Evolutionary conservation across 495 filamentous ascomycete species (phyloP).

Genomic region (Penicillium roqueforti): DNA sequence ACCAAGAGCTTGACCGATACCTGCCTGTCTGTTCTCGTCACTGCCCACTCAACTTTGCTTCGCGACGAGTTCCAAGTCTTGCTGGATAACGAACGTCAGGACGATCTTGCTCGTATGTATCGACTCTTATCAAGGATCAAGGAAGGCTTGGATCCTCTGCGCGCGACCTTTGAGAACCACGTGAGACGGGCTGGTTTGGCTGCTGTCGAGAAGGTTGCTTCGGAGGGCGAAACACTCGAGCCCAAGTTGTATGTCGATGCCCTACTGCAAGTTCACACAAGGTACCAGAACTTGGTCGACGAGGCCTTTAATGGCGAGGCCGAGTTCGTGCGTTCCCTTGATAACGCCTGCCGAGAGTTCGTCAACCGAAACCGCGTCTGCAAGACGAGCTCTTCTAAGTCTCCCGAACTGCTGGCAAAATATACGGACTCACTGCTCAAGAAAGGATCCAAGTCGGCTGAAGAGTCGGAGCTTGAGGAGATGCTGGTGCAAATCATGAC

Average conservation of each 20-base stretch:
- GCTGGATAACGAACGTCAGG: slow-evolving; percentile 90
- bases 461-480: slow-evolving; percentile 89
- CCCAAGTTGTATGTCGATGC: slow-evolving; percentile 96
- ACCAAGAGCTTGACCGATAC: slow-evolving; percentile 74
- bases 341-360: slow-evolving; percentile 96
- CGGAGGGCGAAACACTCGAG: slow-evolving; percentile 85
- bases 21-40: slow-evolving; percentile 86
- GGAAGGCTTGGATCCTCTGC: slow-evolving; percentile 86
- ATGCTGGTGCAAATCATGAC: slow-evolving; percentile 97
- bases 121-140: slow-evolving; percentile 83
- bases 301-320: slow-evolving; percentile 92
- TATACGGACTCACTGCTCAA: slow-evolving; percentile 93
- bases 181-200: slow-evolving; percentile 82
- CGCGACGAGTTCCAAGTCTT: slow-evolving; percentile 95
- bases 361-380: slow-evolving; percentile 96
- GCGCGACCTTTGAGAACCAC: slow-evolving; percentile 85
- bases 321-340: slow-evolving; percentile 92
- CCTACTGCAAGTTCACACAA: slow-evolving; percentile 85
- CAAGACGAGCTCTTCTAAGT: slow-evolving; percentile 85
- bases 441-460: slow-evolving; percentile 84
- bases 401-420: slow-evolving; percentile 89
- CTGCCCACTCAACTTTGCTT: slow-evolving; percentile 74
- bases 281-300: slow-evolving; percentile 88
- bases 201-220: slow-evolving; percentile 86
- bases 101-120: slow-evolving; percentile 96